Evolutionary conservation across 768 basidiomycete species (phyloP), one percentile per base, ranked within the genome.

Genomic region (Boletus sensibilis): DNA sequence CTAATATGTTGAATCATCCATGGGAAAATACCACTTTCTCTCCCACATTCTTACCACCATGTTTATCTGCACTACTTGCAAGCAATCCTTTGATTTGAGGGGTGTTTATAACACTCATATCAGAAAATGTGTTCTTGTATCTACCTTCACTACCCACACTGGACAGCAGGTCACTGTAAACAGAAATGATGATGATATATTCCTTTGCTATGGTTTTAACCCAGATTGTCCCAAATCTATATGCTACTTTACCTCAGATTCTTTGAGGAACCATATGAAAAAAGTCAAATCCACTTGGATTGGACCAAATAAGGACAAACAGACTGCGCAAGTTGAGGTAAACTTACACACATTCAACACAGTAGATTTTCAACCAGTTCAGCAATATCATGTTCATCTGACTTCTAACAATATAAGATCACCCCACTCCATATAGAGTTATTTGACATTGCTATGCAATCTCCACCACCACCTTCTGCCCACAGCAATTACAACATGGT

Each of bases 401-500:
- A n/a, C n/a, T n/a, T n/a, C n/a, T n/a, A n/a, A n/a, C n/a, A n/a
- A n/a, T n/a, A n/a, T n/a, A n/a, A n/a, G n/a, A n/a, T n/a, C n/a
- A n/a, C n/a, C n/a, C n/a, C n/a, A n/a, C n/a, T n/a, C n/a, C n/a
- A n/a, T n/a, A n/a, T 25, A 25, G 25, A 25, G 2, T 25, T 5
- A 3, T 25, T 25, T 25, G 25, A 25, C 4, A 5, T 5, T 25
- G 25, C 25, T 5, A 25, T 25, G 5, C 25, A 25, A 25, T 25
- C 25, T 25, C 25, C 25, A 25, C 25, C 25, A 3, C 25, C 25
- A 35, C 34, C 14, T 16, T 35, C 35, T 8, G 6, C 16, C 2
- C 6, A 20, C 0, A 1, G 4, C 11, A 2, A 0, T 40, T 4
- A 2, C 4, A 5, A 40, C 4, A 40, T 21, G 4, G 4, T 2